These are phyloP conservation scores for Salvia rosmarinus DNA, from an alignment of 257 asterid species.

Conservation along the genomic window DNA sequence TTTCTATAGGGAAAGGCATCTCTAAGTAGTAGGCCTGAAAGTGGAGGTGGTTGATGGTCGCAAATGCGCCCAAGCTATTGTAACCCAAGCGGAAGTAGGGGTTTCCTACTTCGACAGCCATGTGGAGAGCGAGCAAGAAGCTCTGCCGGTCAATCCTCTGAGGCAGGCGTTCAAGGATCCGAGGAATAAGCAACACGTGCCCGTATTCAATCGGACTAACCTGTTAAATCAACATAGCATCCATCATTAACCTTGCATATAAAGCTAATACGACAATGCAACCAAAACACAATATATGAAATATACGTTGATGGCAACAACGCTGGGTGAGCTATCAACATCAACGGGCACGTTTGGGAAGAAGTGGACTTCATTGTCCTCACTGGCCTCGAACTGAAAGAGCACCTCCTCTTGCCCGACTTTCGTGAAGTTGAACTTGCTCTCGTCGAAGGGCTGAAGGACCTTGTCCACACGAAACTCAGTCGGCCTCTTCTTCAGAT, in stretches of 20 bases:
- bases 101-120: slow-evolving; percentile 85
- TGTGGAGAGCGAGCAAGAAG: slow-evolving; percentile 81
- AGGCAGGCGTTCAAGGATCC: slow-evolving; percentile 77
- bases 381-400: slow-evolving; percentile 76
- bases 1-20: slow-evolving; percentile 66
- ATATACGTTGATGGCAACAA: slow-evolving; percentile 87
- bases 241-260: not conserved
- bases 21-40: slow-evolving; percentile 85
- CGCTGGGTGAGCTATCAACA: slow-evolving; percentile 62
- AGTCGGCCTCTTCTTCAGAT: slow-evolving; percentile 96
- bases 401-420: slow-evolving; percentile 96
- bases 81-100: slow-evolving; percentile 95
- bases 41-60: slow-evolving; percentile 96
- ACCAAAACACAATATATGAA: not conserved
- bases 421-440: slow-evolving; percentile 92
- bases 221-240: slow-evolving; percentile 49
- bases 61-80: slow-evolving; percentile 98
- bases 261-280: not conserved
- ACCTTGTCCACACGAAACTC: slow-evolving; percentile 96
- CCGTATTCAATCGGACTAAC: slow-evolving; percentile 98
- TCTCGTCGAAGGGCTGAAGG: slow-evolving; percentile 87
- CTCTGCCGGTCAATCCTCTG: slow-evolving; percentile 80
- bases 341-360: slow-evolving; percentile 67
- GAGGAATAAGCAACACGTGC: slow-evolving; percentile 89
- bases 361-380: slow-evolving; percentile 61